Evolutionary conservation across 805 yeast genomes (phyloP).

Genomic region (Nakazawaea wyomingensis): DNA sequence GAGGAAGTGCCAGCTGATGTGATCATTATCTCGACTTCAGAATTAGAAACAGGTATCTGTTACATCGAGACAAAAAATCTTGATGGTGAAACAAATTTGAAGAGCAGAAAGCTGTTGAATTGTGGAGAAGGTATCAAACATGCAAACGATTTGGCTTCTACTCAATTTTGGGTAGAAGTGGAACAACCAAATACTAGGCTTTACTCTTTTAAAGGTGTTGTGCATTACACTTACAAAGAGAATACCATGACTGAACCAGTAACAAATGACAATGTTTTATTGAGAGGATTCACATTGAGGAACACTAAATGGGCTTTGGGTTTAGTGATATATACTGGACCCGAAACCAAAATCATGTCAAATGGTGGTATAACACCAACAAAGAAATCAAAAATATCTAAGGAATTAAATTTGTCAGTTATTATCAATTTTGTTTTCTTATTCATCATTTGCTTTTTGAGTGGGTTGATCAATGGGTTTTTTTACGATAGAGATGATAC

Average conservation of each 20-base stretch:
- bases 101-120: constrained; percentile 69
- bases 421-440: constrained; percentile 58
- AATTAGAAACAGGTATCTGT: constrained; percentile 53
- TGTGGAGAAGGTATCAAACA: constrained; percentile 42
- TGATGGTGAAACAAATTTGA: constrained; percentile 78
- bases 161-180: constrained; percentile 66
- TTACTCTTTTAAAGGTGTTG: constrained; percentile 71
- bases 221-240: constrained; percentile 41
- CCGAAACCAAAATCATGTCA: constrained; percentile 75
- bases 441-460: constrained; percentile 61
- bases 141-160: constrained; percentile 42
- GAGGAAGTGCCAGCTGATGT: constrained; percentile 79
- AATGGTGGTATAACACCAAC: constrained; percentile 79
- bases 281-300: constrained; percentile 74
- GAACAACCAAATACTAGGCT: constrained; percentile 82
- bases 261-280: constrained; percentile 59
- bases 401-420: constrained; percentile 69
- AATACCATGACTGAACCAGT: constrained; percentile 53
- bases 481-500: constrained; percentile 41
- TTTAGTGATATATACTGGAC: constrained; percentile 70
- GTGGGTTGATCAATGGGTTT: constrained; percentile 69
- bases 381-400: constrained; percentile 66
- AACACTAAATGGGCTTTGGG: constrained; percentile 85
- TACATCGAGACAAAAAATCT: constrained; percentile 77
- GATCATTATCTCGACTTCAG: constrained; percentile 61